phyloP scores from a whole-genome alignment of 345 rosid species.

The Draba incana region DNA sequence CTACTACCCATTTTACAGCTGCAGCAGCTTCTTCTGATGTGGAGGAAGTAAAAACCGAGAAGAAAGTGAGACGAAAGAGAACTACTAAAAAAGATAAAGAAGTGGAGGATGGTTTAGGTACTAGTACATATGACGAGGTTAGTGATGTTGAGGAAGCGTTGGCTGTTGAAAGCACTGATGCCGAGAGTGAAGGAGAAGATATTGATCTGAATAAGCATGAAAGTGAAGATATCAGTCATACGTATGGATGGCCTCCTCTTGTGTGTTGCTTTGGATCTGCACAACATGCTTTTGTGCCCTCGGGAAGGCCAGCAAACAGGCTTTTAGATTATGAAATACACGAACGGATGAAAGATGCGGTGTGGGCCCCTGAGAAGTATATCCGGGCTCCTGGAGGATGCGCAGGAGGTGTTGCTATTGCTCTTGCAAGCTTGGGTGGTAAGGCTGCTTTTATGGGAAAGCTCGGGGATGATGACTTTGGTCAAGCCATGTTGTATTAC shows the following conservation, averaged over 20 bases:
- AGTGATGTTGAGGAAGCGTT: constrained; percentile 50
- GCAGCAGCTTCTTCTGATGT: constrained; percentile 42
- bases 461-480: constrained; percentile 81
- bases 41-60: constrained; percentile 58
- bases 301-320: constrained; percentile 84
- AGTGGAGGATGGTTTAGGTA: constrained; percentile 33
- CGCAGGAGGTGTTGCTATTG: constrained; percentile 77
- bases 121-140: constrained; percentile 52
- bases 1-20: constrained; percentile 40
- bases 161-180: constrained; percentile 44
- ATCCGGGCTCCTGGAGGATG: constrained; percentile 86
- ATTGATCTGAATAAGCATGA: constrained; percentile 59
- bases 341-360: constrained; percentile 65
- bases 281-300: constrained; percentile 83
- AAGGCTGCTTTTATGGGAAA: constrained; percentile 95
- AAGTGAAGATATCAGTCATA: constrained; percentile 67
- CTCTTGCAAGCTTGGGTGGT: constrained; percentile 85
- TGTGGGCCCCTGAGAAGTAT: constrained; percentile 75
- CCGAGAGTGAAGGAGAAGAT: constrained; percentile 60
- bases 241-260: constrained; percentile 94
- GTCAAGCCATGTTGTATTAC: constrained; percentile 75
- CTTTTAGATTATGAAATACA: constrained; percentile 73
- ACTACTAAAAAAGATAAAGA: constrained; percentile 48
- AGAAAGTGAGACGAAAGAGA: constrained; percentile 55
- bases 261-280: constrained; percentile 97